These are phyloP conservation scores for Aspergillus sojae DNA, from an alignment of 2,329 filamentous ascomycete genomes.

Conservation along the genomic window DNA sequence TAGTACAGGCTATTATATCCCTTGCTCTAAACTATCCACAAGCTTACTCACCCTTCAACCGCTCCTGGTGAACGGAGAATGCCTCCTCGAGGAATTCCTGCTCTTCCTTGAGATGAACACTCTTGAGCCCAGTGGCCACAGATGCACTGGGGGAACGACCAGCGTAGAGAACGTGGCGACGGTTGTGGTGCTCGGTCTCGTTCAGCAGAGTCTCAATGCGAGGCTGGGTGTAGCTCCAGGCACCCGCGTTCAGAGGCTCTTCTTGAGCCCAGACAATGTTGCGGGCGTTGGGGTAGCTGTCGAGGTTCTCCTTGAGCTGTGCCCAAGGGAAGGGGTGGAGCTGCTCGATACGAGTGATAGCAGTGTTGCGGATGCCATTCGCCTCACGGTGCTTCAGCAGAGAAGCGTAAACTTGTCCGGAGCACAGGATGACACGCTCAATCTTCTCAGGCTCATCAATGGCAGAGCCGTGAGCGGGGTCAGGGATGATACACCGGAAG, in stretches of 20 bases:
- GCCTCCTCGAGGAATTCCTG: slow-evolving; percentile 73
- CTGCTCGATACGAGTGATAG: slow-evolving; percentile 94
- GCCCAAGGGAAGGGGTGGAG: slow-evolving; percentile 99
- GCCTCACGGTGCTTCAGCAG: slow-evolving; percentile 88
- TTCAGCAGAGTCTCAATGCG: slow-evolving; percentile 96
- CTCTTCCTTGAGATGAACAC: slow-evolving; percentile 88
- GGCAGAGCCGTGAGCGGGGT: slow-evolving; percentile 76
- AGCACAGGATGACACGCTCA: slow-evolving; percentile 91
- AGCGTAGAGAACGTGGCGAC: slow-evolving; percentile 95
- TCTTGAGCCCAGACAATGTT: slow-evolving; percentile 97
- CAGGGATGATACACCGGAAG: slow-evolving; percentile 95
- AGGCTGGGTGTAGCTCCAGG: slow-evolving; percentile 96
- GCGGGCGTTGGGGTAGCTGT: slow-evolving; percentile 95
- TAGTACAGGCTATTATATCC: slow-evolving; percentile 20
- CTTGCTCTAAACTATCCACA: slow-evolving; percentile 18
- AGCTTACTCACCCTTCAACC: slow-evolving; percentile 65
- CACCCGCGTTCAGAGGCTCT: slow-evolving; percentile 95
- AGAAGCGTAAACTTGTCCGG: slow-evolving; percentile 89
- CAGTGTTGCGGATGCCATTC: slow-evolving; percentile 84
- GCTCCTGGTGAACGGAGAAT: slow-evolving; percentile 65
- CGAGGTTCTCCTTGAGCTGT: slow-evolving; percentile 93
- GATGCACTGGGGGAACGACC: slow-evolving; percentile 91
- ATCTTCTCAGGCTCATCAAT: slow-evolving; percentile 84
- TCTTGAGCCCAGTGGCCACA: slow-evolving; percentile 91
- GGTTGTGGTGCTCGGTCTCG: slow-evolving; percentile 86